Evolutionary conservation across 1,139 yeast species (phyloP).

Genomic region (Debaryomyces nepalensis): DNA sequence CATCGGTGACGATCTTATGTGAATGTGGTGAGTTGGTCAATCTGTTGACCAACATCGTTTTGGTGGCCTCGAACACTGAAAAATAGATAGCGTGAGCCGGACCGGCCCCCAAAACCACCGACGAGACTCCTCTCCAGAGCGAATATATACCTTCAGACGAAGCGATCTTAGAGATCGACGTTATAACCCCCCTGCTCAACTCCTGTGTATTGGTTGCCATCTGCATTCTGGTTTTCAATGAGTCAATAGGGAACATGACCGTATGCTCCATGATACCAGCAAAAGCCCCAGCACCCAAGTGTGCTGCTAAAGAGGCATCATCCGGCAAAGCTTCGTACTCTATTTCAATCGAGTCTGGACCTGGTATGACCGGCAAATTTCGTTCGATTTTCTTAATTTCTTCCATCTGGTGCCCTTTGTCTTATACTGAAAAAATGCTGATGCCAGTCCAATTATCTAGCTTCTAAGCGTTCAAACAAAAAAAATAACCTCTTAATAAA

Average conservation of each 20-base stretch:
- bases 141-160: constrained; percentile 91
- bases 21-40: constrained; percentile 37
- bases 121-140: constrained; percentile 92
- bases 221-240: constrained; percentile 95
- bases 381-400: constrained; percentile 9
- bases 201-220: constrained; percentile 52
- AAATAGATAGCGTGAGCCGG: constrained; percentile 99
- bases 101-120: constrained; percentile 97
- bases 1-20: constrained; percentile 56
- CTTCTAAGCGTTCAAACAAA: neutral
- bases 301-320: constrained; percentile 81
- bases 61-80: constrained; percentile 90
- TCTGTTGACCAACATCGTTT: constrained; percentile 56
- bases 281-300: constrained; percentile 90
- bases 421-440: neutral
- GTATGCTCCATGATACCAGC: constrained; percentile 99
- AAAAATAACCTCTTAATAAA: neutral
- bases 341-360: constrained; percentile 50
- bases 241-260: constrained; percentile 95
- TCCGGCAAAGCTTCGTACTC: constrained; percentile 95
- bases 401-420: neutral
- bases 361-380: constrained; percentile 21
- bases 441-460: neutral
- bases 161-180: constrained; percentile 73
- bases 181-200: constrained; percentile 49